Evolutionary conservation across 768 basidiomycete genomes (phyloP), one percentile per base, ranked within the genome.

Genomic region (Lactifluus volemus): DNA sequence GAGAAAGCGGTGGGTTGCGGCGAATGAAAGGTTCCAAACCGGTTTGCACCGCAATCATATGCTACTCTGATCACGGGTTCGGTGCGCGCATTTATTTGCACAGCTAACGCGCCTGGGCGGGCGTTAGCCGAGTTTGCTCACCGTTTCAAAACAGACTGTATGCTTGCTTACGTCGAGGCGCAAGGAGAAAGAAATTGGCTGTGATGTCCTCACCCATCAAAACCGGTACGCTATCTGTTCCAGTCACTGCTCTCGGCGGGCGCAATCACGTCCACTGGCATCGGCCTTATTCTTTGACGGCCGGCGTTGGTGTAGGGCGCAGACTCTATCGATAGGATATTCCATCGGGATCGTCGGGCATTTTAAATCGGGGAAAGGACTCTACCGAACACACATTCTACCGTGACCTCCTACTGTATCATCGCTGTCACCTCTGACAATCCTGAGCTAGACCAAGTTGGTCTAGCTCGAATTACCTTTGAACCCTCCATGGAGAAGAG

Each of bases 201-300:
- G 88, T 61, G 92, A 96, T 70, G 92, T 96, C 36, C 76, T 95
- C 50, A 96, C 89, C 3, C 93, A 96, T 72, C 92, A 96, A 75
- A 95, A 93, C 79, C 96, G 93, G 92, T 85, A 44, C 59, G 79
- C 73, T 32, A 41, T 19, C 25, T 17, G n/a, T 21, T 30, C 25
- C 25, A 25, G 25, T 25, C 25, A 25, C 25, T 25, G 25, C 25
- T 25, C 25, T 25, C 2, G 25, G 25, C 25, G 25, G n/a, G 25
- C 25, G 25, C 25, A 25, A 25, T 25, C 29, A 21, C 38, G 47
- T 30, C 49, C 25, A 42, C 36, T 3, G n/a, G 36, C 9, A 41
- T n/a, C 47, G 36, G 25, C 25, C 1, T 25, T 25, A 25, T 25
- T 25, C 25, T 30, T 54, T 25, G 36, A 36, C 30, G 2, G 11